phyloP scores from a whole-genome alignment of 2,329 filamentous ascomycete genomes.

The Pseudonectria buxi region DNA sequence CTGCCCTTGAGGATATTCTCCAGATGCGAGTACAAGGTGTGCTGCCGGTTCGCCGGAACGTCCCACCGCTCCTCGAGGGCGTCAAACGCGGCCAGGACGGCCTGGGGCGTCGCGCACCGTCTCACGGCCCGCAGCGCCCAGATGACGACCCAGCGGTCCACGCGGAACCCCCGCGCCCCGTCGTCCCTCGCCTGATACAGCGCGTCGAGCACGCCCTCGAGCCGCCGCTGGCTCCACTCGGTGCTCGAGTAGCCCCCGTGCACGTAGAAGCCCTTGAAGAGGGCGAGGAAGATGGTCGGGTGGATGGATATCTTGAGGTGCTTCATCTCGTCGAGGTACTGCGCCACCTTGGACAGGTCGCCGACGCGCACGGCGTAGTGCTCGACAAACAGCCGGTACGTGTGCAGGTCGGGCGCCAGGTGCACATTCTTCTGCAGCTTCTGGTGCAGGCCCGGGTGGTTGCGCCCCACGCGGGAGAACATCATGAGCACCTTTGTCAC shows the following conservation, averaged over 20 bases:
- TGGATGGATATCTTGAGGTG: slow-evolving; percentile 60
- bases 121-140: slow-evolving; percentile 59
- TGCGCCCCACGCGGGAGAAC: slow-evolving; percentile 47
- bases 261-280: slow-evolving; percentile 74
- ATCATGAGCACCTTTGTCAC: slow-evolving; percentile 52
- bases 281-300: slow-evolving; percentile 67
- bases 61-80: slow-evolving; percentile 42
- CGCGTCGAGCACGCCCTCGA: slow-evolving; percentile 61
- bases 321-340: slow-evolving; percentile 76
- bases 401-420: slow-evolving; percentile 67
- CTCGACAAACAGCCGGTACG: slow-evolving; percentile 72
- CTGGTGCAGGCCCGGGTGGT: slow-evolving; percentile 47
- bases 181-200: slow-evolving; percentile 51
- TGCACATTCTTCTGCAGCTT: slow-evolving; percentile 55
- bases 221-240: slow-evolving; percentile 64
- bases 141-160: slow-evolving; percentile 55
- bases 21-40: slow-evolving; percentile 42
- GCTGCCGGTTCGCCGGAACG: slow-evolving; percentile 31
- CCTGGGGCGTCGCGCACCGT: slow-evolving; percentile 46
- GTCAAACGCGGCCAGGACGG: slow-evolving; percentile 49
- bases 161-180: slow-evolving; percentile 38
- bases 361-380: slow-evolving; percentile 65
- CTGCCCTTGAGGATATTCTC: slow-evolving; percentile 33
- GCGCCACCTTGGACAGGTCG: slow-evolving; percentile 62
- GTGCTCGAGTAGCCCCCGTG: slow-evolving; percentile 61